Percentiles rank a stretch among this genome's conserved stretches.
Conservation (phyloP, 257 asterid species). For the Henckelia pumila region DNA sequence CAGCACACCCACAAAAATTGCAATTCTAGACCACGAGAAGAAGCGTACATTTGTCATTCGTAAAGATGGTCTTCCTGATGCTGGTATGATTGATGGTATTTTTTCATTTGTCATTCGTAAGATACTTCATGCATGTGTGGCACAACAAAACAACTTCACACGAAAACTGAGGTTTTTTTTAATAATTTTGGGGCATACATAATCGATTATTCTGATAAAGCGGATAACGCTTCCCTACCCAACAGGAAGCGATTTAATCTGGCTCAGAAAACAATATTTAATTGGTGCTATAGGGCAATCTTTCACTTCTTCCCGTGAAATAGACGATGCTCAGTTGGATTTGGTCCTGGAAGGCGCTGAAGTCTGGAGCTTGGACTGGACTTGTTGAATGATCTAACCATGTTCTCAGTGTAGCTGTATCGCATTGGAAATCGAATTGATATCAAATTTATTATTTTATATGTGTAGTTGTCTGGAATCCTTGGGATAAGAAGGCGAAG, state of each 20-base stretch:
- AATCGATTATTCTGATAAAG: background rate
- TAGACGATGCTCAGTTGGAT: constrained; percentile 9
- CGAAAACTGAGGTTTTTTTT: too few species aligned
- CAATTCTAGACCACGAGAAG: constrained; percentile 93
- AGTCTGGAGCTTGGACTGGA: background rate
- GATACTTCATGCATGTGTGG: background rate
- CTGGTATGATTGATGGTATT: constrained; percentile 52
- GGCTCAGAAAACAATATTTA: background rate
- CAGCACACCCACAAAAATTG: constrained; percentile 85
- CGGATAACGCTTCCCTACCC: background rate
- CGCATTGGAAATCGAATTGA: constrained; percentile 15
- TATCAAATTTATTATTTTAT: background rate
- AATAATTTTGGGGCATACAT: background rate
- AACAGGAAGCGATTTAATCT: background rate
- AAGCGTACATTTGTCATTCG: constrained; percentile 86
- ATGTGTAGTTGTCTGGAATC: constrained; percentile 93
- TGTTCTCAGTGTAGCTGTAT: constrained; percentile 2
- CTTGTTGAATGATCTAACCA: background rate
- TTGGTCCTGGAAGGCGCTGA: background rate
- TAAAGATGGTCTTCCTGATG: constrained; percentile 96
- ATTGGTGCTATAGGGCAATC: background rate
- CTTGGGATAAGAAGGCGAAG: constrained; percentile 96
- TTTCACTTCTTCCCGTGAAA: background rate
- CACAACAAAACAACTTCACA: background rate
- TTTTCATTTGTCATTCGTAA: constrained; percentile 4